A percentile compares a stretch with the other conserved stretches of the same genome.
Evolutionary conservation across 2,329 filamentous ascomycete species (phyloP).

Genomic region (Epicoccum sorghinum): DNA sequence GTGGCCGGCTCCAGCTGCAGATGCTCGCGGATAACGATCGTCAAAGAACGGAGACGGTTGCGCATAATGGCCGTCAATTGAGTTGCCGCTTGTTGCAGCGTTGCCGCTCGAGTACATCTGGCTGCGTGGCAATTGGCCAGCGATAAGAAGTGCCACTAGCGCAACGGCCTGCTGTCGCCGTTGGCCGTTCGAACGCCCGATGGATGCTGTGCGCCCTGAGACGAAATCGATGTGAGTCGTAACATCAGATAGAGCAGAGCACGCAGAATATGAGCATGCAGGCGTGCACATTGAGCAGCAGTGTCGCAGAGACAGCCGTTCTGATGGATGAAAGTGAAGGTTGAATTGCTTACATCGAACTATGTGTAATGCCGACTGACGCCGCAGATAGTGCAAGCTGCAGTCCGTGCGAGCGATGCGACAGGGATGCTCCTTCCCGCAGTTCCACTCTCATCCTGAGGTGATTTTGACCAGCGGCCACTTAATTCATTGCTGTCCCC

Average conservation of each 20-base stretch:
- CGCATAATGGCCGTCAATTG: constrained; percentile 1
- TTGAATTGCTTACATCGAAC: constrained; percentile 4
- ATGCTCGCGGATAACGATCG: constrained; percentile 3
- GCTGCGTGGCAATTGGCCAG: constrained; percentile 30
- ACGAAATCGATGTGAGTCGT: not conserved
- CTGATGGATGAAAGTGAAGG: not conserved
- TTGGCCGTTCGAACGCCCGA: constrained; percentile 1
- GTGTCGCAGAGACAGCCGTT: not conserved
- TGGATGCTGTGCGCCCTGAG: not conserved
- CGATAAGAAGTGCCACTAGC: constrained; percentile 28
- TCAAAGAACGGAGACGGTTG: not conserved
- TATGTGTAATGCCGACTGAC: constrained; percentile 14
- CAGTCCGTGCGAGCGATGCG: constrained; percentile 2
- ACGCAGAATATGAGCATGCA: not conserved
- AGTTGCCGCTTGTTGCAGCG: constrained; percentile 3
- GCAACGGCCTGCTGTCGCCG: constrained; percentile 7
- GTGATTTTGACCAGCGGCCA: constrained; percentile 12
- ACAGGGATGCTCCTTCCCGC: constrained; percentile 13
- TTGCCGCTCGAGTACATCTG: constrained; percentile 19
- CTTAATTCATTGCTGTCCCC: constrained; percentile 19
- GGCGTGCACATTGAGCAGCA: not conserved
- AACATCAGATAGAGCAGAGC: not conserved
- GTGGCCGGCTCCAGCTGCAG: not conserved
- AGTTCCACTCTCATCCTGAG: not conserved
- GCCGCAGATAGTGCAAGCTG: constrained; percentile 8